Evolutionary conservation across 345 rosid species (phyloP).

Genomic region (Rhizophora mangle): DNA sequence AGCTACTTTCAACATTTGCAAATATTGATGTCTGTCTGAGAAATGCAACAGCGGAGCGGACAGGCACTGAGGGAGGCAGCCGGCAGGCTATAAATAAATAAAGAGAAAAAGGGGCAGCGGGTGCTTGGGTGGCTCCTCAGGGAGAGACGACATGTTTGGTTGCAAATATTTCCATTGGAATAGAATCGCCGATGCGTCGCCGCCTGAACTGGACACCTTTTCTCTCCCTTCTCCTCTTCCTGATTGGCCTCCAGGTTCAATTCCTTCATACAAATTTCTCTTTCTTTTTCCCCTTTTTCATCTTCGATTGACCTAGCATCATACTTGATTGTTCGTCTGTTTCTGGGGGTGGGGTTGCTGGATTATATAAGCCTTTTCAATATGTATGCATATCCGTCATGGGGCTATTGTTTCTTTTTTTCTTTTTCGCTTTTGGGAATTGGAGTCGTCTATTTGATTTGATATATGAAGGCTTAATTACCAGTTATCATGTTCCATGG

Average conservation of each 20-base stretch:
- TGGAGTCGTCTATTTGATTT: background rate
- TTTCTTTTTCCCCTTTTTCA: background rate
- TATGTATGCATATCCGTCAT: too few species aligned
- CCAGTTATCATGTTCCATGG: background rate
- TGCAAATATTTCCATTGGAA: constrained; percentile 55
- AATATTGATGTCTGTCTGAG: too few species aligned
- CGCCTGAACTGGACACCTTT: constrained; percentile 44
- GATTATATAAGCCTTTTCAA: background rate
- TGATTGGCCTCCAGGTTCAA: constrained; percentile 67
- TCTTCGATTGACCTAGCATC: background rate
- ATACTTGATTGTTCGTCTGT: background rate
- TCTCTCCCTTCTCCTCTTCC: constrained; percentile 69
- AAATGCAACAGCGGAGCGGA: too few species aligned
- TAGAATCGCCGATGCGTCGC: constrained; percentile 18
- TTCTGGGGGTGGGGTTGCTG: constrained; percentile 1
- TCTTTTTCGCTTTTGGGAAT: background rate
- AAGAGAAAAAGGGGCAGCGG: too few species aligned
- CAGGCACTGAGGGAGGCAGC: too few species aligned
- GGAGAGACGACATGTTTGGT: constrained; percentile 38
- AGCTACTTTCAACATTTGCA: too few species aligned
- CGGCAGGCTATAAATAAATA: too few species aligned
- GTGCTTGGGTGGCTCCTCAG: too few species aligned
- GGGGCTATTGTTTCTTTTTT: too few species aligned
- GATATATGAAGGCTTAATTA: background rate
- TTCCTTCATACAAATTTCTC: background rate